Evolutionary conservation across 768 basidiomycete species (phyloP).

Genomic region (Rhizopogon salebrosus): DNA sequence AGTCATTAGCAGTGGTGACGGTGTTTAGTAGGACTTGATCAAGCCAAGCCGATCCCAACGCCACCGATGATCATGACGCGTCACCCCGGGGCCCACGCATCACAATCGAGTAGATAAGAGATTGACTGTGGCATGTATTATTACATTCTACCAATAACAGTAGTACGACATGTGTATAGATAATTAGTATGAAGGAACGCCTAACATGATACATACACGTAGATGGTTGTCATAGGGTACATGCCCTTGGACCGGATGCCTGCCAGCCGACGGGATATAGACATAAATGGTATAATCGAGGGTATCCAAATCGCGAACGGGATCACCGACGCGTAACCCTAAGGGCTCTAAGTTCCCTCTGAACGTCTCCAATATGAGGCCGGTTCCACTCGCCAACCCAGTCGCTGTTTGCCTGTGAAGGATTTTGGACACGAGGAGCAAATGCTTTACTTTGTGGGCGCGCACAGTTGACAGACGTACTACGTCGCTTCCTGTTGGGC

Average conservation of each 20-base stretch:
- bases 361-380: constrained; percentile 33
- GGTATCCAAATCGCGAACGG: background rate
- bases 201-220: constrained; percentile 8
- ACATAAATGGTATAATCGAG: background rate
- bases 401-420: constrained; percentile 3
- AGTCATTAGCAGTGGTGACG: too few species aligned
- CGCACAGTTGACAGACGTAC: constrained; percentile 12
- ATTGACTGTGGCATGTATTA: background rate
- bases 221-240: background rate
- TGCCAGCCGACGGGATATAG: constrained; percentile 8
- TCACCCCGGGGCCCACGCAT: too few species aligned
- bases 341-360: constrained; percentile 30
- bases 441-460: background rate
- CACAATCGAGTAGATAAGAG: background rate
- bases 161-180: constrained; percentile 1
- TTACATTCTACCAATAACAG: constrained; percentile 1
- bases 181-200: background rate
- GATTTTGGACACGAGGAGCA: background rate
- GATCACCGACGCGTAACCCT: background rate
- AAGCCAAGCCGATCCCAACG: too few species aligned
- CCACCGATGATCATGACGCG: too few species aligned
- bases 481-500: constrained; percentile 4
- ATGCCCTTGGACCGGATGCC: constrained; percentile 10
- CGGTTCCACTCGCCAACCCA: constrained; percentile 41
- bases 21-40: too few species aligned